These are phyloP conservation scores for Evernia prunastri DNA, from an alignment of 495 filamentous ascomycete genomes.

Conservation along the genomic window DNA sequence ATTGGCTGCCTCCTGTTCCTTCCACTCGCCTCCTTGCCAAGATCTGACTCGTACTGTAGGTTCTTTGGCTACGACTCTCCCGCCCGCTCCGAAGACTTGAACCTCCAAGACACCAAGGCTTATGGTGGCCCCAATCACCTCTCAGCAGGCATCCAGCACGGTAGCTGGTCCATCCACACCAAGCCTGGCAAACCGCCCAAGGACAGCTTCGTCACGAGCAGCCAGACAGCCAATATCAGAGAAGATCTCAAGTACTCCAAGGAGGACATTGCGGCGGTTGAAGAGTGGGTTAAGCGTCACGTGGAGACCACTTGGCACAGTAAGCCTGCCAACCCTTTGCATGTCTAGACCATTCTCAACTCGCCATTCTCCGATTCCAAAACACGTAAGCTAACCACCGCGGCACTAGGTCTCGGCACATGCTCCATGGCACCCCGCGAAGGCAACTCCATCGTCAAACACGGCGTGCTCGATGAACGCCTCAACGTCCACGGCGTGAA, in stretches of 20 bases:
- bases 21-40: not conserved
- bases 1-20: not conserved
- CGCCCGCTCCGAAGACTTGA: conserved; percentile 64
- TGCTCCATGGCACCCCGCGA: conserved; percentile 77
- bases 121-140: conserved; percentile 70
- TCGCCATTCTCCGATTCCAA: not conserved
- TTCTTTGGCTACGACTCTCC: conserved; percentile 62
- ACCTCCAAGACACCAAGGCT: conserved; percentile 63
- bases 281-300: conserved; percentile 72
- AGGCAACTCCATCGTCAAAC: conserved; percentile 72
- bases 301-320: conserved; percentile 78
- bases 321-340: conserved; percentile 32
- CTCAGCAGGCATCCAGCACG: conserved; percentile 62
- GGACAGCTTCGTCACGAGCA: conserved; percentile 40
- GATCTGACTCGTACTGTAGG: conserved; percentile 35
- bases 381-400: not conserved
- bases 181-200: conserved; percentile 44
- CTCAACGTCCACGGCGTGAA: conserved; percentile 76
- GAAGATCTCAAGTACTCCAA: conserved; percentile 60
- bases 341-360: not conserved
- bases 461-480: conserved; percentile 72
- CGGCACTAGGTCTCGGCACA: conserved; percentile 43
- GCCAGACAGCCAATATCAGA: conserved; percentile 48
- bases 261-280: conserved; percentile 61
- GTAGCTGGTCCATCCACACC: conserved; percentile 41